phyloP scores from a whole-genome alignment of 257 asterid species.

The Solanum chiquidenum region DNA sequence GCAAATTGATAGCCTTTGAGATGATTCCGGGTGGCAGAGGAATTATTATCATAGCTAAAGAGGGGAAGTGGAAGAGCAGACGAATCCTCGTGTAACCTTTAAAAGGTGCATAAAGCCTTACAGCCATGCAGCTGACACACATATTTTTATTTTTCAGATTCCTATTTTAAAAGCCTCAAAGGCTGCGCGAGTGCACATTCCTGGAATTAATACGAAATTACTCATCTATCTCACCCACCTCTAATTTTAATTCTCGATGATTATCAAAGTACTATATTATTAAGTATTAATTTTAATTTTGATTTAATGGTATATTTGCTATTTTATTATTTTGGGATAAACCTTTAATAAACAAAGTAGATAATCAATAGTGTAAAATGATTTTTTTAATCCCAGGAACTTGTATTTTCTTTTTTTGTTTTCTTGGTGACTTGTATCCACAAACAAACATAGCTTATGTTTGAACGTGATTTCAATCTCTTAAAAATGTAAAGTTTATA shows the following conservation, averaged over 20 bases:
- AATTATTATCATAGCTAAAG: slow-evolving; percentile 20
- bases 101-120: slow-evolving; percentile 12
- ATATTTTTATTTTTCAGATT: neutral
- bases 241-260: neutral
- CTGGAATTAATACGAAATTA: neutral
- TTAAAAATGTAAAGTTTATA: neutral
- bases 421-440: neutral
- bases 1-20: neutral
- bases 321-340: too few species aligned
- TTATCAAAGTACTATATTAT: neutral
- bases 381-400: neutral
- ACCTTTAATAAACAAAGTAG: too few species aligned
- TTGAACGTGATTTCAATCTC: neutral
- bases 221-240: neutral
- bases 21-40: slow-evolving; percentile 40
- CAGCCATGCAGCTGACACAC: slow-evolving; percentile 14
- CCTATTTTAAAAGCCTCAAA: neutral
- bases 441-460: neutral
- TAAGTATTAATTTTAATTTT: too few species aligned
- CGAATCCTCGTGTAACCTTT: slow-evolving; percentile 52
- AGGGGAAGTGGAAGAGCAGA: slow-evolving; percentile 20
- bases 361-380: too few species aligned
- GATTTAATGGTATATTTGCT: neutral
- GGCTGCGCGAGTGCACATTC: neutral
- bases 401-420: too few species aligned